Percentiles rank a stretch among this genome's conserved stretches.
phyloP scores from a whole-genome alignment of 441 rosid genomes.

The Hura crepitans region DNA sequence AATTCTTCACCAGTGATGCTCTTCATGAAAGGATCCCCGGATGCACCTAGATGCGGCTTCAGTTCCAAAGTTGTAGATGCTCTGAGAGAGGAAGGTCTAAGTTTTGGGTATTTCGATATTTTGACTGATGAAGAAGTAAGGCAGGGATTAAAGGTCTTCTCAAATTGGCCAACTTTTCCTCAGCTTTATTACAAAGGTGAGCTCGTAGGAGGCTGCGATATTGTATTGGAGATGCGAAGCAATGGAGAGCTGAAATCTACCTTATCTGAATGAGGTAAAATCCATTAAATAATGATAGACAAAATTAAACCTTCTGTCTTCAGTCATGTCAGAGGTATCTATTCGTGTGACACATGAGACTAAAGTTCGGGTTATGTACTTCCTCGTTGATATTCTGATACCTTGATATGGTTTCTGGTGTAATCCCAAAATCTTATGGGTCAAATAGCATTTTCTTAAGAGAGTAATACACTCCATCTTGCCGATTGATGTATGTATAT shows the following conservation, averaged over 20 bases:
- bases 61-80: slow-evolving; percentile 89
- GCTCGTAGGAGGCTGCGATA: slow-evolving; percentile 94
- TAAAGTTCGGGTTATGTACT: slow-evolving; percentile 8
- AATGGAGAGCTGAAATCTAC: slow-evolving; percentile 76
- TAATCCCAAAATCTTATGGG: too few relatives aligned
- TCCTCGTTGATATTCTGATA: slow-evolving; percentile 3
- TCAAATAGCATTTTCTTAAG: background rate
- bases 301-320: background rate
- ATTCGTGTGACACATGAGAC: slow-evolving; percentile 9
- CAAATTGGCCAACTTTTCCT: slow-evolving; percentile 95
- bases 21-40: slow-evolving; percentile 92
- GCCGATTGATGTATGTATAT: too few relatives aligned
- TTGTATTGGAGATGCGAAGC: slow-evolving; percentile 61
- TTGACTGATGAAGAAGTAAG: slow-evolving; percentile 79
- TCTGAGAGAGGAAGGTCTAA: slow-evolving; percentile 55
- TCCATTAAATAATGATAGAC: slow-evolving; percentile 3
- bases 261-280: slow-evolving; percentile 49
- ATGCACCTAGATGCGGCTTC: slow-evolving; percentile 83
- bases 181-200: slow-evolving; percentile 93
- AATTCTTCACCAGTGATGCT: slow-evolving; percentile 72
- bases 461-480: too few relatives aligned
- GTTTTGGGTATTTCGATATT: slow-evolving; percentile 75
- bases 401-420: background rate
- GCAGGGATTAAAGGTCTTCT: slow-evolving; percentile 76
- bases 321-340: slow-evolving; percentile 18